Evolutionary conservation across 208 protist genomes (phyloP), one percentile per base, ranked within the genome.

Genomic region (Acanthamoeba lenticulata): DNA sequence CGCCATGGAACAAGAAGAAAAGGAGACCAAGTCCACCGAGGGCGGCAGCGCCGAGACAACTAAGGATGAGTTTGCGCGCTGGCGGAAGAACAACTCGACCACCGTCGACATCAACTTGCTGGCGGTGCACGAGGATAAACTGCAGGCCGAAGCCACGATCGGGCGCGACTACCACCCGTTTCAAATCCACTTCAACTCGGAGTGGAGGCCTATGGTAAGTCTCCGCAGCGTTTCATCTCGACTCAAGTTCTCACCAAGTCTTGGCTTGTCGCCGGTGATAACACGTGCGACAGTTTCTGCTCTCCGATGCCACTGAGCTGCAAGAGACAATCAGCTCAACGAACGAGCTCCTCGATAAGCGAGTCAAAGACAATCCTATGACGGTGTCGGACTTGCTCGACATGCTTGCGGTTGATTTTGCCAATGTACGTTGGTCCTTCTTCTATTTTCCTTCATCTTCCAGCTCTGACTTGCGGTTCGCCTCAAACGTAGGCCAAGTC

Each of bases 371-470:
- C 9, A 38, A 91, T 32, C 85, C 57, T 1, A 74, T 91, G 57
- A 44, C 55, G n/a, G 49, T 91, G 9, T 5, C 55, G 3, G 85
- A 91, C 34, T 15, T 91, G 85, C 85, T 91, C 32, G 57, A 91
- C 85, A 91, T 91, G 85, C 49, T 91, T 21, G 85, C 85, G 13
- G 36, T 72, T 24, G 36, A 91, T 4, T 91, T 91, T 32, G 72
- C 19, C 21, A n/a, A n/a, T n/a, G n/a, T n/a, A n/a, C n/a, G n/a
- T n/a, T n/a, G n/a, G n/a, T n/a, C n/a, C n/a, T n/a, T 65, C 85
- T 9, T 62, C 85, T 38, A n/a, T 32, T 29, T 42, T 74, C 38
- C 69, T 40, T 40, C 13, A 77, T 0, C 13, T 38, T 60, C 1
- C 21, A 1, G 15, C 21, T 55, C 21, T 60, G 5, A 34, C 34